These are phyloP conservation scores for Angomonas ambiguus DNA, from an alignment of 208 protist species.

Conservation along the genomic window DNA sequence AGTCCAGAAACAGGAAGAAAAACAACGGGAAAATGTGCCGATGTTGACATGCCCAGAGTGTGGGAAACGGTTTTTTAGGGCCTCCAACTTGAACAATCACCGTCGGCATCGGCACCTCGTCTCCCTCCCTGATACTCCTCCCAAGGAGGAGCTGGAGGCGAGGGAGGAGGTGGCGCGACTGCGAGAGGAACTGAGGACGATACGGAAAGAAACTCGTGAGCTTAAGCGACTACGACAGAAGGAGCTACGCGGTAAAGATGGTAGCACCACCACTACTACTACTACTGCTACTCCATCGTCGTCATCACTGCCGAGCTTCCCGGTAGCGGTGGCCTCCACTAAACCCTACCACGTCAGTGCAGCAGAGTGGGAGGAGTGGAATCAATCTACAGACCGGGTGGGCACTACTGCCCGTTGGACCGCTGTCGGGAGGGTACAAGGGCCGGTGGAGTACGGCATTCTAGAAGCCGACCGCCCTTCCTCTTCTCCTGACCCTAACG, in stretches of 20 bases:
- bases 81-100: slow-evolving; percentile 43
- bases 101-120: slow-evolving; percentile 44
- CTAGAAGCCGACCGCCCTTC: slow-evolving; percentile 23
- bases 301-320: too few relatives aligned
- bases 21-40: neutral
- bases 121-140: slow-evolving; percentile 20
- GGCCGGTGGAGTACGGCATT: slow-evolving; percentile 26
- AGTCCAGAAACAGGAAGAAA: neutral
- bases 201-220: neutral
- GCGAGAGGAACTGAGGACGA: neutral
- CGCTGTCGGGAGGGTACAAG: slow-evolving; percentile 19
- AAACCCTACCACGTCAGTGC: neutral
- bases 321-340: neutral
- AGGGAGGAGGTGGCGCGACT: slow-evolving; percentile 18
- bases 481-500: neutral
- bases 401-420: slow-evolving; percentile 7
- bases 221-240: neutral
- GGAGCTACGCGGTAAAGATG: too few relatives aligned
- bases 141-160: slow-evolving; percentile 19
- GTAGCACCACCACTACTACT: too few relatives aligned
- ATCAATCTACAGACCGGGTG: neutral
- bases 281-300: too few relatives aligned
- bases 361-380: neutral
- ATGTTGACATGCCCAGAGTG: slow-evolving; percentile 60
- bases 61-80: slow-evolving; percentile 53